Percentiles rank a stretch among this genome's conserved stretches.
phyloP scores from a whole-genome alignment of 306 rosid genomes.

The Nissolia schottii region DNA sequence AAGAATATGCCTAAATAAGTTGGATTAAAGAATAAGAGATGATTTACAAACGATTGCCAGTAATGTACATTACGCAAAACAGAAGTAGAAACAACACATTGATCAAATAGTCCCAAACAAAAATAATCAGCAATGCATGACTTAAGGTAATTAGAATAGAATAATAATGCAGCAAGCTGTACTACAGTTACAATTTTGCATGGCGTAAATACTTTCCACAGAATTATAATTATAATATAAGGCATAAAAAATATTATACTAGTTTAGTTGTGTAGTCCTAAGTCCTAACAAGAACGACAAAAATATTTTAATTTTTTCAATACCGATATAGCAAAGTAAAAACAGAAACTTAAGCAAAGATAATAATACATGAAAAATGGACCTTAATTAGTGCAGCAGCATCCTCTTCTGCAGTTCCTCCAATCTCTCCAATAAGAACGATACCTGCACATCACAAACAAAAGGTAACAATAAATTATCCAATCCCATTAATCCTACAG shows the following conservation, averaged over 20 bases:
- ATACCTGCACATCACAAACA: constrained; percentile 57
- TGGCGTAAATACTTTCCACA: background rate
- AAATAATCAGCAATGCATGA: background rate
- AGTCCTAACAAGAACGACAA: background rate
- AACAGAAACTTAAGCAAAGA: background rate
- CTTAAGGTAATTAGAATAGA: background rate
- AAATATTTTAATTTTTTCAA: background rate
- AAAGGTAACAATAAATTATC: background rate
- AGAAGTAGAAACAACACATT: background rate
- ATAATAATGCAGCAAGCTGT: background rate
- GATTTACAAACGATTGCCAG: background rate
- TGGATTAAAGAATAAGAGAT: background rate
- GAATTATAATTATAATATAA: background rate
- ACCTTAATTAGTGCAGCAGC: constrained; percentile 99
- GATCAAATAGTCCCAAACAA: background rate
- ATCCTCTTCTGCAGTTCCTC: constrained; percentile 99
- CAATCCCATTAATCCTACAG: background rate
- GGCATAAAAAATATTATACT: background rate
- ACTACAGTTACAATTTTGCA: background rate
- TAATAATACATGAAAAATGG: constrained; percentile 8
- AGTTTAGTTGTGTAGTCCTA: background rate
- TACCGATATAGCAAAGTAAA: background rate
- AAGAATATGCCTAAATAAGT: background rate
- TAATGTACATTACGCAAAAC: background rate
- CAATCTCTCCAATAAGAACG: constrained; percentile 93